Base-by-base conservation (phyloP, 257 asterid species). In the Fraxinus anomala region DNA sequence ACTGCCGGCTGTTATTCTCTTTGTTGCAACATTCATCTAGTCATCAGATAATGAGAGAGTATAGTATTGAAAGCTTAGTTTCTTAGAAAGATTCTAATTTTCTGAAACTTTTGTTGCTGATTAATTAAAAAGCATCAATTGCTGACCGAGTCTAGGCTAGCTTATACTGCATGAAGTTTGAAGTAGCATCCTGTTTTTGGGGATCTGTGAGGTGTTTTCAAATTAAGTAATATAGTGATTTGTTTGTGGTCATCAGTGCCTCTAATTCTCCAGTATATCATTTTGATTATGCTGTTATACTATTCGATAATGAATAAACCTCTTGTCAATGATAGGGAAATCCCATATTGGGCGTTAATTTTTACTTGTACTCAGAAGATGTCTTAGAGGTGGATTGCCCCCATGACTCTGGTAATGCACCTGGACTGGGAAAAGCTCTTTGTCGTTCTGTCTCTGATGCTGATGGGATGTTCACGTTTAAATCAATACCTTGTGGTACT, bases 271-370 rank as follows among this genome's bases (percentile, higher is more conserved):
- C 70, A 59, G 19, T 36, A 77, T 33, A 6, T 71, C 68, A 40
- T 74, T 73, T 19, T 72, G 31, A 59, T 73, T 40, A 1, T 21
- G 56, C 40, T 75, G 33, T 19, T 37, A 68, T 76, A 11, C 70
- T 76, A 59, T 37, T 63, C 68, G 59, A 24, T 34, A 61, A 44
- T 26, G 63, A 70, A 49, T 23, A 67, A 33, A 74, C 49, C 75
- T 42, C 51, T 40, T 75, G 70, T 44, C 80, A 74, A 81, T 87
- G 83, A 49, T 87, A 95, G 99, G 99, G 96, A 84, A 95, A 92
- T 84, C 97, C 99, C 80, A 90, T 95, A 80, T 71, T 92, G 90
- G 99, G 99, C 80, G 98, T 95, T 85, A 97, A 92, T 76, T 74
- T 95, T 80, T 95, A 88, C 84, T 91, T 95, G 47, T 91, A 92